phyloP scores from a whole-genome alignment of 257 asterid species.

The Nicotiana attenuata region DNA sequence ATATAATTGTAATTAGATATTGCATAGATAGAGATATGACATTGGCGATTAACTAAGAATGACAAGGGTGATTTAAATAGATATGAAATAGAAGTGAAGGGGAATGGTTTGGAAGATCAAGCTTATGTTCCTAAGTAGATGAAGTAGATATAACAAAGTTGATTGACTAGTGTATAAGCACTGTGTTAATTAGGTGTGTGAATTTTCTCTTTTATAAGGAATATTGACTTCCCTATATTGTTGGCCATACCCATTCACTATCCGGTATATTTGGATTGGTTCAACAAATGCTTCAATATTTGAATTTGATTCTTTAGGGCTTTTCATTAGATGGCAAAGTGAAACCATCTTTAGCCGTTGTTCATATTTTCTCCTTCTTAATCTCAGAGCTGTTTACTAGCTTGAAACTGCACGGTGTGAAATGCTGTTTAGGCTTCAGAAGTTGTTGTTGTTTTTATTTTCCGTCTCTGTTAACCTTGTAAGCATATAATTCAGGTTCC shows the following conservation, averaged over 20 bases:
- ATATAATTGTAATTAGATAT: background rate
- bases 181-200: background rate
- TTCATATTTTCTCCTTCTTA: background rate
- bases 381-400: background rate
- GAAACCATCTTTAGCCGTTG: background rate
- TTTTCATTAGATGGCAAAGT: background rate
- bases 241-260: background rate
- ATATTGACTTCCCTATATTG: background rate
- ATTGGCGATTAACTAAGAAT: background rate
- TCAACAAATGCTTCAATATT: background rate
- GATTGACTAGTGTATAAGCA: background rate
- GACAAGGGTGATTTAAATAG: background rate
- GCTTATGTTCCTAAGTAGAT: background rate
- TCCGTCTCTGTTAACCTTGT: conserved; percentile 22
- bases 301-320: background rate
- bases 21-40: background rate
- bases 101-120: background rate
- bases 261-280: background rate
- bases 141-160: background rate
- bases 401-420: background rate
- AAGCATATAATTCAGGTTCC: conserved; percentile 13
- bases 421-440: background rate
- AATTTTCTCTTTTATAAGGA: background rate
- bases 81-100: background rate
- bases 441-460: background rate